Conservation (phyloP, 805 yeast genomes). For the Yamadazyma endophytica region DNA sequence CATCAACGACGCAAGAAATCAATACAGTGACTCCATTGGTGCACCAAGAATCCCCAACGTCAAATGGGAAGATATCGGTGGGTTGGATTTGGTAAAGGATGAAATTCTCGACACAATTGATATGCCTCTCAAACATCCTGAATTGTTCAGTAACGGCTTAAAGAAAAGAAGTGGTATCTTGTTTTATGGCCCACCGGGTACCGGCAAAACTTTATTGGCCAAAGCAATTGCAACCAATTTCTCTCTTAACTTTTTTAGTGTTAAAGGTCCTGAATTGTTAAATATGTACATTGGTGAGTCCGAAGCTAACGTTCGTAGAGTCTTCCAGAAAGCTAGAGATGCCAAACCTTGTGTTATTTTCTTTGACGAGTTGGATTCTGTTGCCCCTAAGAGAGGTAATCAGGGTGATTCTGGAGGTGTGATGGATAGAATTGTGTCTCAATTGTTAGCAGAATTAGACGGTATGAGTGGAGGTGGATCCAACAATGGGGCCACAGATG, state of each 20-base stretch:
- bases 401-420: slow-evolving; percentile 99
- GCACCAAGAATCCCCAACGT: slow-evolving; percentile 96
- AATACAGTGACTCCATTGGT: slow-evolving; percentile 90
- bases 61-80: slow-evolving; percentile 97
- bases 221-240: slow-evolving; percentile 97
- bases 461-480: slow-evolving; percentile 86
- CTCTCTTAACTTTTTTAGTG: slow-evolving; percentile 90
- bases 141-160: slow-evolving; percentile 79
- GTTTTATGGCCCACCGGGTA: slow-evolving; percentile 98
- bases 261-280: slow-evolving; percentile 93
- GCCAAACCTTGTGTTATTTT: slow-evolving; percentile 97
- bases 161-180: slow-evolving; percentile 92
- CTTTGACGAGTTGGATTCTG: slow-evolving; percentile 96
- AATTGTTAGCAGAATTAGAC: slow-evolving; percentile 88
- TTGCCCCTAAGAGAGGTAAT: slow-evolving; percentile 97
- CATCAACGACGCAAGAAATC: slow-evolving; percentile 76
- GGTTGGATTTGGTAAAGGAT: slow-evolving; percentile 82
- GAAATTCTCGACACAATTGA: slow-evolving; percentile 95
- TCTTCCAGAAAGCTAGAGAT: slow-evolving; percentile 91
- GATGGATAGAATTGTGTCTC: slow-evolving; percentile 97
- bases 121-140: slow-evolving; percentile 92
- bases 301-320: slow-evolving; percentile 93
- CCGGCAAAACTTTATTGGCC: slow-evolving; percentile 93
- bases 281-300: slow-evolving; percentile 99
- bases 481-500: slow-evolving; percentile 25